A percentile compares a stretch with the other conserved stretches of the same genome.
Conservation (phyloP, 768 basidiomycete genomes). For the Boletales sp. region DNA sequence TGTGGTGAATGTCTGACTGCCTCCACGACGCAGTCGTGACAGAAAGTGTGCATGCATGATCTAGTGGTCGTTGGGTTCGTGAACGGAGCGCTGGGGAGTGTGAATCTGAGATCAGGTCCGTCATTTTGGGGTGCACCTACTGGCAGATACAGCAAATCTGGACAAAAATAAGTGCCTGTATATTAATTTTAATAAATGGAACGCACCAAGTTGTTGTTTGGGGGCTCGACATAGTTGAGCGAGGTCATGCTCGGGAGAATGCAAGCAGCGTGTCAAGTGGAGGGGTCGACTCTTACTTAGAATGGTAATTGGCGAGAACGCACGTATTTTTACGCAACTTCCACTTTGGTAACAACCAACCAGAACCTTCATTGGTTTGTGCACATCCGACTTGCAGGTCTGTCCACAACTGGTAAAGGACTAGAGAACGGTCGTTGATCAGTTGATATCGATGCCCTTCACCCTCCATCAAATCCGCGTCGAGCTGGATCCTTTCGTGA, state of each 20-base stretch:
- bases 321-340: conserved; percentile 11
- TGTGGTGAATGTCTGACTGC: conserved; percentile 65
- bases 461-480: too few relatives aligned
- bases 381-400: too few relatives aligned
- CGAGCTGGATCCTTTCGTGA: too few relatives aligned
- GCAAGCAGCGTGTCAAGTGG: conserved; percentile 4
- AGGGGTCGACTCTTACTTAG: too few relatives aligned
- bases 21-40: conserved; percentile 70
- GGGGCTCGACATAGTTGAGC: conserved; percentile 53
- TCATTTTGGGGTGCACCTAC: conserved; percentile 30
- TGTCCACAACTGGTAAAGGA: too few relatives aligned
- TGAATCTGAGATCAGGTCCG: conserved; percentile 6
- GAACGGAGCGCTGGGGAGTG: conserved; percentile 57
- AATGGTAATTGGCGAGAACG: conserved; percentile 7
- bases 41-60: conserved; percentile 85
- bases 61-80: conserved; percentile 69
- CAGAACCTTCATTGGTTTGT: too few relatives aligned
- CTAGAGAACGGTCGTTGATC: too few relatives aligned
- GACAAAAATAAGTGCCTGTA: conserved; percentile 1
- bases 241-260: conserved; percentile 19
- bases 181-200: background rate
- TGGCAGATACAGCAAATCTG: conserved; percentile 80
- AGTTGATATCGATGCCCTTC: too few relatives aligned
- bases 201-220: conserved; percentile 67
- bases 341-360: too few relatives aligned